Percentiles rank a stretch among this genome's conserved stretches.
These are phyloP conservation scores for Conticribra guillardii DNA, from an alignment of 108 stramenopile species.

Conservation along the genomic window DNA sequence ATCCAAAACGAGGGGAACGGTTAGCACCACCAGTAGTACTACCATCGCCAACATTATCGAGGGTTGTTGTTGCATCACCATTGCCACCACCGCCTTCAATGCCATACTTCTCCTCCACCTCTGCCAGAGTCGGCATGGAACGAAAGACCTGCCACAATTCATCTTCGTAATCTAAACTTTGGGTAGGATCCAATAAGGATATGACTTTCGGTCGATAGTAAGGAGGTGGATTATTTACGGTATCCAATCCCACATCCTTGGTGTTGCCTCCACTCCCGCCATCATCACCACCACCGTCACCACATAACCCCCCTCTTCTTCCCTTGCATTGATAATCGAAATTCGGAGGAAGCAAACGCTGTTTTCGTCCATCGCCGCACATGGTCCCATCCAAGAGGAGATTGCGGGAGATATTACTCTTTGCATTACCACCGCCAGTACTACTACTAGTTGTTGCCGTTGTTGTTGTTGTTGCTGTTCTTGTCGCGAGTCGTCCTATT, in stretches of 20 bases:
- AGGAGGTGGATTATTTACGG: background rate
- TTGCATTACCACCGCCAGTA: too few relatives aligned
- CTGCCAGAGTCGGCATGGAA: constrained; percentile 52
- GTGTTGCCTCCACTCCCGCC: background rate
- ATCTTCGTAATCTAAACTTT: constrained; percentile 63
- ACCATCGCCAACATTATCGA: too few relatives aligned
- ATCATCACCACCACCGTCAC: background rate
- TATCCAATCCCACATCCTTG: background rate
- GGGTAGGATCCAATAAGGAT: constrained; percentile 47
- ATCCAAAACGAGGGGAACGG: constrained; percentile 8
- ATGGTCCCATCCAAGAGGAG: constrained; percentile 16
- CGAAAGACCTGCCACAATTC: constrained; percentile 80
- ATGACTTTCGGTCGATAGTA: constrained; percentile 34
- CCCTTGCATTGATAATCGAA: constrained; percentile 54
- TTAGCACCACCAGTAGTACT: background rate
- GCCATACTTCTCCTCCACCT: constrained; percentile 50
- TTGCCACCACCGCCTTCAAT: background rate
- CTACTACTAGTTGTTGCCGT: too few relatives aligned
- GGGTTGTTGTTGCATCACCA: background rate
- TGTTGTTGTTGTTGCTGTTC: too few relatives aligned
- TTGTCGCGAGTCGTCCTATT: too few relatives aligned
- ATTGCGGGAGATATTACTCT: too few relatives aligned
- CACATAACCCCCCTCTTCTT: background rate
- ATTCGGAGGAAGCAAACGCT: constrained; percentile 34
- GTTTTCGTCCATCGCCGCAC: constrained; percentile 21